Percentiles rank a stretch among this genome's conserved stretches.
Evolutionary conservation across 148 eudicot species (phyloP).

Genomic region (Spergularia marina): DNA sequence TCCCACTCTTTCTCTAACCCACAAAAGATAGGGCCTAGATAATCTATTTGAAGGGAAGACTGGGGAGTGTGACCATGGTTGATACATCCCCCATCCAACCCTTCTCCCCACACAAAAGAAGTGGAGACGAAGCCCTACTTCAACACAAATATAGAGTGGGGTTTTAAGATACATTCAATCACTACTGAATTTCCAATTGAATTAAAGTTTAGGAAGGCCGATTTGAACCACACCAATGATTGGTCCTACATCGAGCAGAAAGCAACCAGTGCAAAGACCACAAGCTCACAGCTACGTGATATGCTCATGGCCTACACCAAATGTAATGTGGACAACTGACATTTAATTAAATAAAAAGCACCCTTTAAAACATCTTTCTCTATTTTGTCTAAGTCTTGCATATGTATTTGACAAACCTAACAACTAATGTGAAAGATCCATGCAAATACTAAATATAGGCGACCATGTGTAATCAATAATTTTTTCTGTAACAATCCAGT

Average conservation of each 20-base stretch:
- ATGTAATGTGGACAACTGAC: neutral
- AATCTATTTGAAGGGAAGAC: neutral
- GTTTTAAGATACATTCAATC: neutral
- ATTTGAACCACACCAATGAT: neutral
- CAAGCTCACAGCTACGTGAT: neutral
- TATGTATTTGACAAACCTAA: neutral
- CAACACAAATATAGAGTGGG: neutral
- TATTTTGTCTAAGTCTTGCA: neutral
- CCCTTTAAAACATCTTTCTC: neutral
- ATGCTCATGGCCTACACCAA: neutral
- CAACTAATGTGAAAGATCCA: neutral
- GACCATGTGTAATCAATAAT: neutral
- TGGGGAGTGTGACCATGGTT: neutral
- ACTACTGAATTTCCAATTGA: neutral
- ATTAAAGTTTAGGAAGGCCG: neutral
- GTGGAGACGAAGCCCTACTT: neutral
- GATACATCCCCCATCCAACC: too few species aligned
- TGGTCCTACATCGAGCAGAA: neutral
- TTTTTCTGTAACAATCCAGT: neutral
- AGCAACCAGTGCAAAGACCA: neutral
- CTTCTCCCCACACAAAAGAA: neutral
- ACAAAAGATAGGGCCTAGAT: neutral
- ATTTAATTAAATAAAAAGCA: neutral
- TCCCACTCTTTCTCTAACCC: neutral
- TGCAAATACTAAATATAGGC: neutral